Base-by-base conservation (phyloP, 345 rosid species). In the Trapa bicornis region DNA sequence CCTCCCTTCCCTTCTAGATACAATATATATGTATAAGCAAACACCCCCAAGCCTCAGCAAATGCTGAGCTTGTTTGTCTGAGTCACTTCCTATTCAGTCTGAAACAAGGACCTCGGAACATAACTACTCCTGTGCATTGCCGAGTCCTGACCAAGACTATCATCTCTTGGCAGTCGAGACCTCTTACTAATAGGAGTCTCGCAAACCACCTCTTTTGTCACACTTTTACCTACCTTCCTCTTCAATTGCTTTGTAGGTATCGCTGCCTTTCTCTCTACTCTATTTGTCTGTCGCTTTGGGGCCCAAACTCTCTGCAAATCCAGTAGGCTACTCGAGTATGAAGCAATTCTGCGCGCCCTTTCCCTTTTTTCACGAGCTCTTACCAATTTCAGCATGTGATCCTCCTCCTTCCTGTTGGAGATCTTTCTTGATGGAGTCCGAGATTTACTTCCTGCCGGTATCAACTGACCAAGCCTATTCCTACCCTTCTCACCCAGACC, bases 281-380 rank as follows among this genome's bases (percentile, higher is more conserved):
- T 57, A 43, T 8, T 10, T 53, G 71, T 77, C 0, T 64, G 70
- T 69, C 82, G 89, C 80, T 87, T 91, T 32, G 97, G 93, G 37
- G 91, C 96, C 96, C 97, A 94, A 60, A 94, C 96, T 78, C 89
- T 81, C 75, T 80, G 91, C 71, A 94, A 81, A 79, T 94, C 92
- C 17, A 96, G 97, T 76, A 76, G 77, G 91, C 96, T 82, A 67
- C 89, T 94, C 14, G 94, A 83, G 77, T 84, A 87, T 63, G 92
- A 86, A 60, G 95, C 80, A 73, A 89, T 85, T 61, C 91, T 83
- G 65, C 86, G 77, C 70, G 96, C 97, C 75, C 96, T 79, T 75
- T 91, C 90, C 76, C 97, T 87, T 73, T 78, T 81, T 61, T 81
- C 79, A 70, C 77, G 87, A 71, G 96, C 97, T 77, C 83, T 84